These are phyloP conservation scores for Neltuma alba DNA, from an alignment of 306 rosid species.

Conservation along the genomic window DNA sequence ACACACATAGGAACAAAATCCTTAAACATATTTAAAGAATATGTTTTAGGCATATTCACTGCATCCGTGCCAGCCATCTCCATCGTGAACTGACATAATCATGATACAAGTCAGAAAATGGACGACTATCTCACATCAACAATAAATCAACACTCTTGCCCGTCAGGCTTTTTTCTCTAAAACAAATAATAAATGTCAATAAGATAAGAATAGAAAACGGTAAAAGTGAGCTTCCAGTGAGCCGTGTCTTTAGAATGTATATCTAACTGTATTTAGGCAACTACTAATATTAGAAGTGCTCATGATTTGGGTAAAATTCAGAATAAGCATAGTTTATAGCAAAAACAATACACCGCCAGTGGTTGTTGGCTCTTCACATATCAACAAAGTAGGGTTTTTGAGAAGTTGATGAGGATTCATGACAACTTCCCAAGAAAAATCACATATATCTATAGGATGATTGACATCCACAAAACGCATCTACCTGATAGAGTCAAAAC, in stretches of 20 bases:
- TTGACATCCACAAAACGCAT: neutral
- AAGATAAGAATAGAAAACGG: neutral
- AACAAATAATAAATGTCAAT: neutral
- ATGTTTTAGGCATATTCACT: slow-evolving; percentile 66
- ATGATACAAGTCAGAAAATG: slow-evolving; percentile 31
- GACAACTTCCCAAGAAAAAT: neutral
- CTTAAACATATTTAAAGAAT: slow-evolving; percentile 84
- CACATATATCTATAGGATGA: neutral
- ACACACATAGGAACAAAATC: slow-evolving; percentile 96
- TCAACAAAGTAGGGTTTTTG: neutral
- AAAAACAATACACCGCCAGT: neutral
- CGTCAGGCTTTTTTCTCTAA: neutral
- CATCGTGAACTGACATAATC: slow-evolving; percentile 79
- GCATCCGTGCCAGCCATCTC: slow-evolving; percentile 77
- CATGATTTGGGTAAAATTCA: neutral
- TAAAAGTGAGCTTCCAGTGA: neutral
- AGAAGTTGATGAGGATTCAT: neutral
- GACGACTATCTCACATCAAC: slow-evolving; percentile 14
- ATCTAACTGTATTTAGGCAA: neutral
- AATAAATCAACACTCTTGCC: slow-evolving; percentile 24
- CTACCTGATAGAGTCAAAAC: neutral
- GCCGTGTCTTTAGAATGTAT: neutral
- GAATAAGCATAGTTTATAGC: neutral
- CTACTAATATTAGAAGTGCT: neutral
- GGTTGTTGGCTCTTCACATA: neutral